Conservation (phyloP, 768 basidiomycete genomes). For the Chalciporus piperatus region DNA sequence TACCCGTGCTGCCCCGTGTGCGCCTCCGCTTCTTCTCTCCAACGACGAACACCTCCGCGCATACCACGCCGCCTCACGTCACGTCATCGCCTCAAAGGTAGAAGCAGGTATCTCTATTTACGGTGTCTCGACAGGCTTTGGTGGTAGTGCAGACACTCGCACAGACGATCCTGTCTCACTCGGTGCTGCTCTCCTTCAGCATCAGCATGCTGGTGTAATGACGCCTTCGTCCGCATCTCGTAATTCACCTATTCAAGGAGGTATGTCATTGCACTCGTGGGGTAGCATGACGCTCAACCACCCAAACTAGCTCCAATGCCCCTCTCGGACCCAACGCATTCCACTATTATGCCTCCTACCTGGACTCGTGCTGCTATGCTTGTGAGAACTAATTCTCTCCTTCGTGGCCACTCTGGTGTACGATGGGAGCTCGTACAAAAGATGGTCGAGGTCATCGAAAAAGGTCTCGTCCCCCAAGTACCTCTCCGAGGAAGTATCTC, state of each 20-base stretch:
- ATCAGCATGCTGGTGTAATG: slow-evolving; percentile 70
- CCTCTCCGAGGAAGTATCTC: slow-evolving; percentile 83
- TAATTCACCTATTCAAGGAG: not conserved
- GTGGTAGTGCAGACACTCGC: slow-evolving; percentile 85
- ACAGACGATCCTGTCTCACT: slow-evolving; percentile 72
- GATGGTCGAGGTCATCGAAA: slow-evolving; percentile 68
- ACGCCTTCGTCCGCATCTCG: slow-evolving; percentile 50
- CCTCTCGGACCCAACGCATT: slow-evolving; percentile 64
- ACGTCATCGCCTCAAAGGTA: slow-evolving; percentile 65
- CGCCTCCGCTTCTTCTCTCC: slow-evolving; percentile 23
- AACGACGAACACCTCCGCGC: slow-evolving; percentile 34
- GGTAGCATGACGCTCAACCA: not conserved
- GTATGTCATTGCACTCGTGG: slow-evolving; percentile 1
- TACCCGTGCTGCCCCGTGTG: slow-evolving; percentile 32
- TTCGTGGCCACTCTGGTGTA: slow-evolving; percentile 86
- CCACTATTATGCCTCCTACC: slow-evolving; percentile 76
- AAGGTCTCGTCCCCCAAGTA: slow-evolving; percentile 75
- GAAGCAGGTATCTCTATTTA: slow-evolving; percentile 69
- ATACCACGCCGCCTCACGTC: slow-evolving; percentile 60
- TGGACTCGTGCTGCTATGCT: slow-evolving; percentile 89
- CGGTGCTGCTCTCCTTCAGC: slow-evolving; percentile 81
- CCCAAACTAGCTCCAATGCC: slow-evolving; percentile 43
- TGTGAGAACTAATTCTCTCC: slow-evolving; percentile 84
- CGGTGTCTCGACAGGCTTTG: slow-evolving; percentile 83
- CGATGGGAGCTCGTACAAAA: slow-evolving; percentile 77